Conservation (phyloP, 495 filamentous ascomycete species). For the Aspergillus asperescens region DNA sequence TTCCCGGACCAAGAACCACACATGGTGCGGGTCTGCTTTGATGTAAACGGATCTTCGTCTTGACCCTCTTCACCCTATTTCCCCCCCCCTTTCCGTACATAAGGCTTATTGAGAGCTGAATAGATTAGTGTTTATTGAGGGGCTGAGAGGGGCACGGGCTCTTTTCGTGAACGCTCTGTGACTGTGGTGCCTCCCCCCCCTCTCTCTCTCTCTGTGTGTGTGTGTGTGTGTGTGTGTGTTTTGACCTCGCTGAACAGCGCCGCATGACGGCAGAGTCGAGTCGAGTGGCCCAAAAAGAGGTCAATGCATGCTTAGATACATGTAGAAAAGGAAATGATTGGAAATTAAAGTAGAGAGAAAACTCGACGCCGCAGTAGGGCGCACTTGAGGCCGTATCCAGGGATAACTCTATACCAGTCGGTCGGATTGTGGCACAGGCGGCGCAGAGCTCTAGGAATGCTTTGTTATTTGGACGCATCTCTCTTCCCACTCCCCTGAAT, state of each 20-base stretch:
- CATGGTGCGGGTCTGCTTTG: not conserved
- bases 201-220: too few relatives aligned
- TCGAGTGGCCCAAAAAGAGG: not conserved
- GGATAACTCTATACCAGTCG: not conserved
- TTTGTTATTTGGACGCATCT: too few relatives aligned
- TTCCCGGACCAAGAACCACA: not conserved
- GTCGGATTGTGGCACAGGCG: not conserved
- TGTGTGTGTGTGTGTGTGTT: too few relatives aligned
- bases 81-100: not conserved
- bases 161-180: not conserved
- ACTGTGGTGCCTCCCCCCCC: too few relatives aligned
- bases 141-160: not conserved
- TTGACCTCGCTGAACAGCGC: not conserved
- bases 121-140: not conserved
- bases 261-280: not conserved
- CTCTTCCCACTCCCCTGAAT: too few relatives aligned
- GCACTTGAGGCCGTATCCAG: not conserved
- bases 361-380: constrained; percentile 4
- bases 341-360: not conserved
- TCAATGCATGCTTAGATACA: not conserved
- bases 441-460: not conserved
- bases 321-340: not conserved
- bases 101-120: not conserved
- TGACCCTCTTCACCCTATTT: not conserved
- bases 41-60: not conserved